These are phyloP conservation scores for Acanthamoeba culbertsoni DNA, from an alignment of 208 protist genomes.

Conservation along the genomic window DNA sequence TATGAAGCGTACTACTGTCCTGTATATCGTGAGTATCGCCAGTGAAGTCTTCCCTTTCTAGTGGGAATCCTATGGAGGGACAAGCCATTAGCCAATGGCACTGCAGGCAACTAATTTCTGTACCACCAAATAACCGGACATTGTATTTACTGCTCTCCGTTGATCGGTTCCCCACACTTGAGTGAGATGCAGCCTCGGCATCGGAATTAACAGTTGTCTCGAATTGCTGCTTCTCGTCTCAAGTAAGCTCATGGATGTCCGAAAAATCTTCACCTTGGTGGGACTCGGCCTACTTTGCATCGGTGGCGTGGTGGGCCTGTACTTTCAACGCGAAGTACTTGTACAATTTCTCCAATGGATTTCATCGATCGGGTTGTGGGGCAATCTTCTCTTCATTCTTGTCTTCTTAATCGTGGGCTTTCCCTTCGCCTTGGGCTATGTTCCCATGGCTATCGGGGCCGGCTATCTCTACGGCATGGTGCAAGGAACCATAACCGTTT, in stretches of 20 bases:
- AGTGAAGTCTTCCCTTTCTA: too few species aligned
- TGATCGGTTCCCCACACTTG: too few species aligned
- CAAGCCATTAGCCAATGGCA: too few species aligned
- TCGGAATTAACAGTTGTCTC: not conserved
- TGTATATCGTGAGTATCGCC: too few species aligned
- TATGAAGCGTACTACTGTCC: too few species aligned
- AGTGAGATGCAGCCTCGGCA: not conserved
- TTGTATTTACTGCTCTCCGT: too few species aligned
- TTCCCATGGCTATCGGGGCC: constrained; percentile 27
- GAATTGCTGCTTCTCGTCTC: not conserved
- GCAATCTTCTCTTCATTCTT: constrained; percentile 31
- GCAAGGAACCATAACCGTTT: constrained; percentile 18
- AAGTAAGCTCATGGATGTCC: not conserved
- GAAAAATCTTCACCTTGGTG: not conserved
- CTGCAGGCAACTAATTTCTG: too few species aligned
- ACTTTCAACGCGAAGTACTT: constrained; percentile 23
- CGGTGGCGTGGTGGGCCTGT: not conserved
- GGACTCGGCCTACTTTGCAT: not conserved
- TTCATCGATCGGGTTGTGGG: constrained; percentile 24
- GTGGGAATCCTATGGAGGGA: too few species aligned
- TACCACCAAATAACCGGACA: too few species aligned
- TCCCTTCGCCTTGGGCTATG: constrained; percentile 52
- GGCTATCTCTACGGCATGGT: constrained; percentile 59
- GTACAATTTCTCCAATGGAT: constrained; percentile 37
- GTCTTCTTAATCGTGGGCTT: constrained; percentile 47